phyloP scores from a whole-genome alignment of 1,284 basidiomycete genomes.

The Abortiporus biennis region DNA sequence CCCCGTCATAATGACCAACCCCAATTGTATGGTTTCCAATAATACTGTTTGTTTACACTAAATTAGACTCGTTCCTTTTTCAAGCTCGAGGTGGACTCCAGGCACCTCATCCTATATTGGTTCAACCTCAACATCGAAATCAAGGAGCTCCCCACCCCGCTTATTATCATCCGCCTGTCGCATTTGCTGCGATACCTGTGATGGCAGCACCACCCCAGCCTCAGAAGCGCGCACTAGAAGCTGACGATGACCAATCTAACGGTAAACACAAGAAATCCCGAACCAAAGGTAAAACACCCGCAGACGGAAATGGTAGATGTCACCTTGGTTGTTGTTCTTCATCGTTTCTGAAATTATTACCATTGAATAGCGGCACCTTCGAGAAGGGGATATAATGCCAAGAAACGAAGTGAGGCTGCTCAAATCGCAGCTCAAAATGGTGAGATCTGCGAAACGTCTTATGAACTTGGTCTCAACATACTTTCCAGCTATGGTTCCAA shows the following conservation, averaged over 20 bases:
- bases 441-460: constrained; percentile 14
- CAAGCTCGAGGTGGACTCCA: constrained; percentile 40
- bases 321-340: constrained; percentile 8
- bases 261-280: constrained; percentile 37
- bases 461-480: constrained; percentile 8
- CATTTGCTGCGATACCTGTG: constrained; percentile 16
- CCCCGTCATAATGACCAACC: constrained; percentile 15
- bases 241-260: constrained; percentile 27
- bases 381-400: constrained; percentile 58
- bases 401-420: constrained; percentile 60
- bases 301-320: constrained; percentile 26
- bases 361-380: constrained; percentile 32
- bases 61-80: constrained; percentile 51
- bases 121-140: constrained; percentile 14
- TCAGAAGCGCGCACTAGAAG: constrained; percentile 31
- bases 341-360: constrained; percentile 9
- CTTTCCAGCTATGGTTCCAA: constrained; percentile 39
- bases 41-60: constrained; percentile 27
- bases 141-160: constrained; percentile 16
- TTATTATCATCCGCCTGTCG: constrained; percentile 15
- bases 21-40: constrained; percentile 19
- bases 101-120: constrained; percentile 10
- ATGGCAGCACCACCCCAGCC: constrained; percentile 21
- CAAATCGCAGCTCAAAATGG: constrained; percentile 16
- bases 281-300: constrained; percentile 27